Base-by-base conservation (phyloP, 441 rosid genomes). In the Aquilaria agallochum region DNA sequence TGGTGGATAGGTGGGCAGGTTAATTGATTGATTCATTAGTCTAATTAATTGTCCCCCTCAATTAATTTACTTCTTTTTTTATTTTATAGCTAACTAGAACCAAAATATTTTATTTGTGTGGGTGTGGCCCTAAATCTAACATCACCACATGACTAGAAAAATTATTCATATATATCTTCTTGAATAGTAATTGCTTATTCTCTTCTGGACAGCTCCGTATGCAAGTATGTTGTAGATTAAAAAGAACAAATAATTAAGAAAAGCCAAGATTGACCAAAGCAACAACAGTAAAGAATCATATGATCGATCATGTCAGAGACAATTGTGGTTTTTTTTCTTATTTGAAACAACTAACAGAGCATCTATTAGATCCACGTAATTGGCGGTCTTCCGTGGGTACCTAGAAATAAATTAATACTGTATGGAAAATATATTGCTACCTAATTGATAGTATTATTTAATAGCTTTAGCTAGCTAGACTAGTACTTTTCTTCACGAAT, bases 251-350 rank as follows among this genome's bases (percentile, higher is more conserved):
- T 36, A 5, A 7, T 36, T 63, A 62, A 50, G 72, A 76, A 69
- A 75, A 66, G 78, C 81, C 81, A 78, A 70, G 67, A 64, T 80
- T 83, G 86, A 84, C 82, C 57, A 54, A 8, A 33, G 50, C 50
- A 31, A 30, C 59, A 4, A 44, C 46, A 58, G 31, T 47, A 33
- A 15, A 54, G 42, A 36, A 36, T 36, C 42, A 36, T 36, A 7
- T 36, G 42, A 7, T 36, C 42, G 5, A 36, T 36, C 42, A 36
- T 36, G 42, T 36, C 42, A 5, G 42, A 3, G 7, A 36, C 6
- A 36, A 36, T 36, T 36, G 7, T 36, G 42, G 42, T 36, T 7
- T 36, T 36, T 36, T 36, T 20, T 20, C 20, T 20, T 20, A 20
- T 20, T 20, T 20, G 20, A 20, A 20, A 20, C 20, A 20, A 20